Evolutionary conservation across 176 grass and related monocot species (phyloP).

Genomic region (Tillandsia leiboldiana): DNA sequence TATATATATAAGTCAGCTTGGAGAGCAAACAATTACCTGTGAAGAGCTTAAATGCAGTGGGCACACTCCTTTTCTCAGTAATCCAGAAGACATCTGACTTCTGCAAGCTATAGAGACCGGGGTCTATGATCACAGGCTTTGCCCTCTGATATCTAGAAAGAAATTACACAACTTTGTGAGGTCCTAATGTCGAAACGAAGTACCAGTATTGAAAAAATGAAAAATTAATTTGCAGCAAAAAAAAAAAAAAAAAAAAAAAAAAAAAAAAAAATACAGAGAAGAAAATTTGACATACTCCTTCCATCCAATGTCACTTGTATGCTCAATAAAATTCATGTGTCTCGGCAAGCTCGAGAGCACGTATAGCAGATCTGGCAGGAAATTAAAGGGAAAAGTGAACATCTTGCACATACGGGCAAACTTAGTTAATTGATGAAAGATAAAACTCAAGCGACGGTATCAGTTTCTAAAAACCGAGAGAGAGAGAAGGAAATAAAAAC

Average conservation of each 20-base stretch:
- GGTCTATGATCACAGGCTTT: slow-evolving; percentile 91
- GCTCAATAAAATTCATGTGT: slow-evolving; percentile 90
- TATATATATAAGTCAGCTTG: neutral
- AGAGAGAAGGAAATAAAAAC: slow-evolving; percentile 6
- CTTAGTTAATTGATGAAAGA: too few relatives aligned
- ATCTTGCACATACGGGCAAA: neutral
- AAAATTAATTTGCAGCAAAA: slow-evolving; percentile 3
- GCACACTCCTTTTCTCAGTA: slow-evolving; percentile 77
- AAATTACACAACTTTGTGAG: slow-evolving; percentile 16
- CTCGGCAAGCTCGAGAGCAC: slow-evolving; percentile 69
- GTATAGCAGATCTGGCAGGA: slow-evolving; percentile 60
- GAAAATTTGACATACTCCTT: slow-evolving; percentile 65
- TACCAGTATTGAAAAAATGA: neutral
- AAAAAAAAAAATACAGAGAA: slow-evolving; percentile 3
- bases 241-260: neutral
- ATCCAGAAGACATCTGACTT: slow-evolving; percentile 97
- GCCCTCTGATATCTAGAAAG: slow-evolving; percentile 84
- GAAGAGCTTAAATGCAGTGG: slow-evolving; percentile 97
- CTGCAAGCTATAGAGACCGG: slow-evolving; percentile 78
- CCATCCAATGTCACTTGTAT: slow-evolving; percentile 98
- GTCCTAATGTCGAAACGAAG: neutral
- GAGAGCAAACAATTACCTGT: slow-evolving; percentile 46
- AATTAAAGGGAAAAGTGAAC: neutral
- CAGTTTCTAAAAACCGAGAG: neutral
- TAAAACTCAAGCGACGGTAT: too few relatives aligned